Evolutionary conservation across 73 alveolate species (phyloP).

Genomic region (Stentor roeselii): DNA sequence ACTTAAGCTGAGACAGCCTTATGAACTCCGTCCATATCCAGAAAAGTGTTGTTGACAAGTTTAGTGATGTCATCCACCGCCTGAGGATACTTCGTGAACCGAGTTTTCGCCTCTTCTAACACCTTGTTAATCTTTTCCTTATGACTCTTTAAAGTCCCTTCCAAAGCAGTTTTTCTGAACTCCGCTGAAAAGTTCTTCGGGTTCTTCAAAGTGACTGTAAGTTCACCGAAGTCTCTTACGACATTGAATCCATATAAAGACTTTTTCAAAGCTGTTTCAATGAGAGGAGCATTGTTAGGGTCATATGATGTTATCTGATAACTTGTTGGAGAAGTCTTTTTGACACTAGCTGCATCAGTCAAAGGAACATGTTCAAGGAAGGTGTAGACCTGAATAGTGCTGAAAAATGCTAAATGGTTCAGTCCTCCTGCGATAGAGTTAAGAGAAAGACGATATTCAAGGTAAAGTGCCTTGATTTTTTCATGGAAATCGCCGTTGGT

Average conservation of each 20-base stretch:
- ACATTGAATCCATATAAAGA: not conserved
- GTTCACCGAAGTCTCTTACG: not conserved
- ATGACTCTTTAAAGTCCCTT: not conserved
- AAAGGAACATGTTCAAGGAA: slow-evolving; percentile 12
- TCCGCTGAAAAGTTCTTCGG: not conserved
- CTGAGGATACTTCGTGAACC: not conserved
- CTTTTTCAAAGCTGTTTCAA: not conserved
- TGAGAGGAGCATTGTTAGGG: slow-evolving; percentile 1
- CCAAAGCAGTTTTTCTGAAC: not conserved
- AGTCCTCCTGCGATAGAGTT: not conserved
- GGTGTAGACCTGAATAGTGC: not conserved
- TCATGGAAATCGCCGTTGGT: slow-evolving; percentile 3
- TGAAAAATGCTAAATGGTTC: not conserved
- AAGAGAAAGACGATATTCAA: not conserved
- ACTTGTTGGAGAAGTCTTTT: not conserved
- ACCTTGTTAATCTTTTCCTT: not conserved
- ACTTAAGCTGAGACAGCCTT: not conserved
- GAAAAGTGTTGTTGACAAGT: not conserved
- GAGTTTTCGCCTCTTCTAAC: not conserved
- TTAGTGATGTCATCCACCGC: not conserved
- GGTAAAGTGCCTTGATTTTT: not conserved
- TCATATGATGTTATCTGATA: not conserved
- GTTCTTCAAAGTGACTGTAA: not conserved
- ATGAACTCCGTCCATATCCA: not conserved
- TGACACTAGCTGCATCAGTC: slow-evolving; percentile 4